These are phyloP conservation scores for Wickerhamiella vanderwaltii DNA, from an alignment of 805 yeast genomes.

Conservation along the genomic window DNA sequence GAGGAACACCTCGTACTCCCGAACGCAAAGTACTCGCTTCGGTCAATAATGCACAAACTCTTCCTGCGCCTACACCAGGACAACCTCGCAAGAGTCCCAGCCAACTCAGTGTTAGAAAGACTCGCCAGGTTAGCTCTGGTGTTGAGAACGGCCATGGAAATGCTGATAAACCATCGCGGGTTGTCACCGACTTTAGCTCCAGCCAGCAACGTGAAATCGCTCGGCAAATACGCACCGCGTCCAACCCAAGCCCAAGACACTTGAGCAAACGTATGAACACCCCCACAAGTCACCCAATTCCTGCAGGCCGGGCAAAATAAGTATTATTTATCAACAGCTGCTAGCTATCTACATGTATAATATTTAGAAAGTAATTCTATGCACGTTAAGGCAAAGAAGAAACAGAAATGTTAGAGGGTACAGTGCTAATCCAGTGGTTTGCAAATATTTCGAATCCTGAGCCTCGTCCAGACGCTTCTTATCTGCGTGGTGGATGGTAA, in stretches of 20 bases:
- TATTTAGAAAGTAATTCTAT: no score
- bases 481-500: no score
- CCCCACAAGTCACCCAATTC: conserved; percentile 4
- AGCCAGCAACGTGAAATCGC: conserved; percentile 17
- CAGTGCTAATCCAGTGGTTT: no score
- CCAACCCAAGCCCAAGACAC: conserved; percentile 26
- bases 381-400: no score
- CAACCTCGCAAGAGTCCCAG: conserved; percentile 64
- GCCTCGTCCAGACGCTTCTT: no score
- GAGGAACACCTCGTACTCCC: conserved; percentile 52
- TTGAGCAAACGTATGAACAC: conserved; percentile 9
- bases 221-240: conserved; percentile 24
- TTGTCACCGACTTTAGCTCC: conserved; percentile 7
- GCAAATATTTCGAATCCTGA: no score
- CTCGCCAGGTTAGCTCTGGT: conserved; percentile 1
- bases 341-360: no score
- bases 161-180: conserved; percentile 2
- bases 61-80: conserved; percentile 90
- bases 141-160: conserved; percentile 1
- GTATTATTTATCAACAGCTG: no score
- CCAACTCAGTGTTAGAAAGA: conserved; percentile 7
- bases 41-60: conserved; percentile 50
- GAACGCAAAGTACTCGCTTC: conserved; percentile 63
- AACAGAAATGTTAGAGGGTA: no score
- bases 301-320: conserved; percentile 8